Percentiles rank a stretch among this genome's conserved stretches.
phyloP scores from a whole-genome alignment of 805 yeast species.

The Candida nanaspora region DNA sequence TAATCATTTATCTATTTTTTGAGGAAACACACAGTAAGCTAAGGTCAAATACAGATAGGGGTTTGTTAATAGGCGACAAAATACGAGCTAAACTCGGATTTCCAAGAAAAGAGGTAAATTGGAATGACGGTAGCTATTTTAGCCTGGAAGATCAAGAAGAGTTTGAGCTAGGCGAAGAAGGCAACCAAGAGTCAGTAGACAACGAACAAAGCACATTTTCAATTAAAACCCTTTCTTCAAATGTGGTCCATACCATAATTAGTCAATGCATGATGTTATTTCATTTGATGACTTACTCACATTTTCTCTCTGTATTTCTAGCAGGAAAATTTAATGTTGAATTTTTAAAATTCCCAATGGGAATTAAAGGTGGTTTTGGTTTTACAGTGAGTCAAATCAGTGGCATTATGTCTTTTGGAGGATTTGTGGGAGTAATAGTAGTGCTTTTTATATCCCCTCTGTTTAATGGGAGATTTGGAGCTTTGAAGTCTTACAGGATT shows the following conservation, averaged over 20 bases:
- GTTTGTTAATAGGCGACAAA: neutral
- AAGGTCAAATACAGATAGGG: neutral
- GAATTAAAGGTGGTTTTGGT: conserved; percentile 46
- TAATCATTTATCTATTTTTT: conserved; percentile 34
- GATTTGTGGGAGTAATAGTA: conserved; percentile 43
- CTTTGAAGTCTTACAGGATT: conserved; percentile 35
- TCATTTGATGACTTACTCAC: conserved; percentile 41
- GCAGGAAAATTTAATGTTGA: conserved; percentile 27
- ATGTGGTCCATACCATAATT: conserved; percentile 25
- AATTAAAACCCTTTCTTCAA: conserved; percentile 16
- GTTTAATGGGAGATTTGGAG: conserved; percentile 38
- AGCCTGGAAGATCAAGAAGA: no score
- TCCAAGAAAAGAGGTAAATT: no score
- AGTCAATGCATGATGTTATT: conserved; percentile 36
- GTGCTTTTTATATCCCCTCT: conserved; percentile 43
- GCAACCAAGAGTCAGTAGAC: no score
- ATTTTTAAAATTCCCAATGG: conserved; percentile 38
- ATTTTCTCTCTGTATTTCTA: conserved; percentile 47
- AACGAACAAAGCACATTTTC: neutral
- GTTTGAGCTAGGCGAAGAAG: no score
- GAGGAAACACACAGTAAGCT: neutral
- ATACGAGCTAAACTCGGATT: no score
- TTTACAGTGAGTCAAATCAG: conserved; percentile 40
- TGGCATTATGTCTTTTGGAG: conserved; percentile 40
- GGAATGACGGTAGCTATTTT: no score